These are phyloP conservation scores for Nicotiana obtusifolia DNA, from an alignment of 257 asterid genomes.

Conservation along the genomic window DNA sequence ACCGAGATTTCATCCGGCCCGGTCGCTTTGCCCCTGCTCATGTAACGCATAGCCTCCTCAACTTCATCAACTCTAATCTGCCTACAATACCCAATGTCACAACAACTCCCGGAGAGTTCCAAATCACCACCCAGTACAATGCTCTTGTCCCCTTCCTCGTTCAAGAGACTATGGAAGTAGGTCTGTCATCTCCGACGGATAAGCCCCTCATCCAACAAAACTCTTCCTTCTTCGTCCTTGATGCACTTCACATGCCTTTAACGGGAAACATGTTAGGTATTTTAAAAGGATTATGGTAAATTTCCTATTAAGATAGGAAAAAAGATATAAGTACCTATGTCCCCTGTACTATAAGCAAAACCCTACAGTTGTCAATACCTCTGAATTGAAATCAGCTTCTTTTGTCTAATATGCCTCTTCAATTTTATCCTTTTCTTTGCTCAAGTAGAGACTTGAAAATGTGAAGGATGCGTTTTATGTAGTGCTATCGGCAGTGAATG, in stretches of 20 bases:
- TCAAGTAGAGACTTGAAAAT: constrained; percentile 5
- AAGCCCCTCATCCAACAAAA: too few species aligned
- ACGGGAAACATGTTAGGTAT: not conserved
- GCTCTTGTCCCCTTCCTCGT: too few species aligned
- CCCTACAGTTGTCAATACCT: not conserved
- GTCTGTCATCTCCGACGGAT: too few species aligned
- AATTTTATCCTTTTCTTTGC: not conserved
- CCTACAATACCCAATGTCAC: too few species aligned
- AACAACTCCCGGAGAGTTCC: too few species aligned
- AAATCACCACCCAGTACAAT: too few species aligned
- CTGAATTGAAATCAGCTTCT: constrained; percentile 4
- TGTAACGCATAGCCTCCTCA: too few species aligned
- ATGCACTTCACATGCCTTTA: not conserved
- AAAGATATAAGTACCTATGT: not conserved
- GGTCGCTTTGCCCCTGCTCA: too few species aligned
- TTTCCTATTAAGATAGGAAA: not conserved
- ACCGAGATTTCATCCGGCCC: too few species aligned
- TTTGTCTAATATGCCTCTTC: not conserved
- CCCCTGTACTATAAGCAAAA: not conserved
- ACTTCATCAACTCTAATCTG: too few species aligned
- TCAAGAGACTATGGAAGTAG: too few species aligned
- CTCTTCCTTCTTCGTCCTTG: too few species aligned
- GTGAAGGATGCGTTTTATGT: not conserved
- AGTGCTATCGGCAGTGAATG: not conserved
- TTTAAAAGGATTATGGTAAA: not conserved